These are phyloP conservation scores for Udeniomyces megalosporus DNA, from an alignment of 768 basidiomycete species.

Conservation along the genomic window DNA sequence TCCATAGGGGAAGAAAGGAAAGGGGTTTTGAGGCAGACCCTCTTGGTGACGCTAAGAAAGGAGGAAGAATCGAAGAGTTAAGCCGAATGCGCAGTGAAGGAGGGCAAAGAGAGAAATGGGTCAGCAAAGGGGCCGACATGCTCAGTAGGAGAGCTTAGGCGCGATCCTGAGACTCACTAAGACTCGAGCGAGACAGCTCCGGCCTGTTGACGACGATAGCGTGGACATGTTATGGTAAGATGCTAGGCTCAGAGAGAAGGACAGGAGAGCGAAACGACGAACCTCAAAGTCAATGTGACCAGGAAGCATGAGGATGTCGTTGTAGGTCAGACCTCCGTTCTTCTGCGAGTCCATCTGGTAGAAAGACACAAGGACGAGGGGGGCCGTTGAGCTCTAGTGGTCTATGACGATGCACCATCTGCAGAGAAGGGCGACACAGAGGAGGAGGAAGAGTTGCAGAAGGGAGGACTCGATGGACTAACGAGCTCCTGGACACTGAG, in stretches of 20 bases:
- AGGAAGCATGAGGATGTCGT: conserved; percentile 85
- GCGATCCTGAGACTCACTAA: conserved; percentile 28
- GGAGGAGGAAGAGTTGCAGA: background rate
- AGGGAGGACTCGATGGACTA: background rate
- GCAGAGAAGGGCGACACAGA: background rate
- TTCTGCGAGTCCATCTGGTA: conserved; percentile 56
- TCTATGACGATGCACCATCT: background rate
- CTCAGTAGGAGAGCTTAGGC: too few species aligned
- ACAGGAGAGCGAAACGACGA: conserved; percentile 20
- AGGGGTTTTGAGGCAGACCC: conserved; percentile 78
- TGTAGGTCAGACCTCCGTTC: conserved; percentile 91
- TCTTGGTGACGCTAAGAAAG: conserved; percentile 53
- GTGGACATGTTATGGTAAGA: background rate
- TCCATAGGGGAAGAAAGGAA: conserved; percentile 99
- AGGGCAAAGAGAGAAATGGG: background rate
- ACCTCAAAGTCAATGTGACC: conserved; percentile 92
- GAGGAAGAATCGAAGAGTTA: background rate
- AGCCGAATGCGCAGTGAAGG: background rate
- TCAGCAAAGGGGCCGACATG: background rate
- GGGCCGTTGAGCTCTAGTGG: background rate
- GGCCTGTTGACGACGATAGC: conserved; percentile 1
- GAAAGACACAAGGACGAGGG: background rate
- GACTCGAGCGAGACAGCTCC: conserved; percentile 61
- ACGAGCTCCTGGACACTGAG: conserved; percentile 59
- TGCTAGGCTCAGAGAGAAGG: background rate